Percentiles rank a stretch among this genome's conserved stretches.
phyloP scores from a whole-genome alignment of 2,329 filamentous ascomycete species.

The Didymella pomorum region DNA sequence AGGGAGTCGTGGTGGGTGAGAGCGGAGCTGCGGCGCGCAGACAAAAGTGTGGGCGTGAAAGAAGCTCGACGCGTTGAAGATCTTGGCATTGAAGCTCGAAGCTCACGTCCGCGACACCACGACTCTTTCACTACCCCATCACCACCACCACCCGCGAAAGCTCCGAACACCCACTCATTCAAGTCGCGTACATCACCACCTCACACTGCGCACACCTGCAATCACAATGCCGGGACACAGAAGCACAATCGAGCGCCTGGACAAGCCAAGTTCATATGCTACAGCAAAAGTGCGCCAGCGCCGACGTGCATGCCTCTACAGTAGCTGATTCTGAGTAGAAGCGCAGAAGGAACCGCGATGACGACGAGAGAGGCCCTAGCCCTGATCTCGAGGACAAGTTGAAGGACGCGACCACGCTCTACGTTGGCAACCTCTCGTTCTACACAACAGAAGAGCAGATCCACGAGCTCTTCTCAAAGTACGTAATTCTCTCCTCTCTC shows the following conservation, averaged over 20 bases:
- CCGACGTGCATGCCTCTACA: neutral
- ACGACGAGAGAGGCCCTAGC: constrained; percentile 61
- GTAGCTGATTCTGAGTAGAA: constrained; percentile 60
- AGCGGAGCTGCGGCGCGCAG: constrained; percentile 12
- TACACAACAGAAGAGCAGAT: constrained; percentile 99
- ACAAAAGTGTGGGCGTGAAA: constrained; percentile 16
- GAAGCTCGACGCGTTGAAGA: constrained; percentile 27
- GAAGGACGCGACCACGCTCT: constrained; percentile 89
- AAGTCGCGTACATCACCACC: constrained; percentile 7
- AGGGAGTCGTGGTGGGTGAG: constrained; percentile 10
- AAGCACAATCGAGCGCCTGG: constrained; percentile 92
- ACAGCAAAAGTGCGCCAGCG: constrained; percentile 70
- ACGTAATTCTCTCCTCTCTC: neutral
- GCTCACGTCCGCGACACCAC: constrained; percentile 12
- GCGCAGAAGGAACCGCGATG: constrained; percentile 73
- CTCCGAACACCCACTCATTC: neutral
- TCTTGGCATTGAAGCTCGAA: neutral
- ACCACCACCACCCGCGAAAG: neutral
- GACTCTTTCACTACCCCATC: constrained; percentile 2
- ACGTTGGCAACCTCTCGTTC: constrained; percentile 97
- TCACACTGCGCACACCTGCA: neutral
- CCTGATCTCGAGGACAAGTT: constrained; percentile 78
- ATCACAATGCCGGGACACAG: constrained; percentile 45
- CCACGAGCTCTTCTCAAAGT: constrained; percentile 91
- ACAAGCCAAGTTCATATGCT: constrained; percentile 95